phyloP scores from a whole-genome alignment of 345 rosid species.

The Pelargonium nanum region DNA sequence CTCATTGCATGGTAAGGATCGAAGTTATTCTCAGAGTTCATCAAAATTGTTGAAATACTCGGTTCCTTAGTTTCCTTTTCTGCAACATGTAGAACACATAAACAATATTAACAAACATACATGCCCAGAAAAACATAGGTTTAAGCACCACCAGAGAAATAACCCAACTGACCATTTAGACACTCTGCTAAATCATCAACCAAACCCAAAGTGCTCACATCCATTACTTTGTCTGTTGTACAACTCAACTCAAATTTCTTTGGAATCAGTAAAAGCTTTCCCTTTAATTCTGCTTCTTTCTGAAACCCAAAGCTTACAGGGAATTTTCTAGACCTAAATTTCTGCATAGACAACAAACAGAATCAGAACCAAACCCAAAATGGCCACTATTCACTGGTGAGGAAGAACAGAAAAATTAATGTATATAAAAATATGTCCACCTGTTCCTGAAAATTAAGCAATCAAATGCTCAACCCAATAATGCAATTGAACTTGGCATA shows the following conservation, averaged over 20 bases:
- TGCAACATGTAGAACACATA: slow-evolving; percentile 14
- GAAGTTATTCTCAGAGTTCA: slow-evolving; percentile 57
- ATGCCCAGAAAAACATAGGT: neutral
- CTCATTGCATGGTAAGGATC: slow-evolving; percentile 86
- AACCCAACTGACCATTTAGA: slow-evolving; percentile 27
- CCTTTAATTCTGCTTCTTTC: slow-evolving; percentile 17
- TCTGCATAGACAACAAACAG: slow-evolving; percentile 26
- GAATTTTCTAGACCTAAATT: slow-evolving; percentile 11
- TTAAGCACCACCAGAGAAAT: neutral
- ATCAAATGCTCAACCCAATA: neutral
- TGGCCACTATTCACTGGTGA: no score
- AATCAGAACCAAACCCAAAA: neutral
- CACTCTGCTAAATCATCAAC: slow-evolving; percentile 22
- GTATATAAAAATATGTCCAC: neutral
- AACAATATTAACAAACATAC: neutral
- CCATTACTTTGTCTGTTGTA: slow-evolving; percentile 31
- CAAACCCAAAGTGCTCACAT: slow-evolving; percentile 31
- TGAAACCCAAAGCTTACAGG: slow-evolving; percentile 18
- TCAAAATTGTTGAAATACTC: slow-evolving; percentile 56
- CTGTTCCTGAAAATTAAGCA: neutral
- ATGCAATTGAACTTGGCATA: neutral
- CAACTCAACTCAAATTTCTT: slow-evolving; percentile 34
- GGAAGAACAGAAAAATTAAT: neutral
- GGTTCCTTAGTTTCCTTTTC: slow-evolving; percentile 43
- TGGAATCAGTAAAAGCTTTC: slow-evolving; percentile 14